A percentile compares a stretch with the other conserved stretches of the same genome.
These are phyloP conservation scores for Adansonia madagascariensis DNA, from an alignment of 441 rosid species.

Conservation along the genomic window DNA sequence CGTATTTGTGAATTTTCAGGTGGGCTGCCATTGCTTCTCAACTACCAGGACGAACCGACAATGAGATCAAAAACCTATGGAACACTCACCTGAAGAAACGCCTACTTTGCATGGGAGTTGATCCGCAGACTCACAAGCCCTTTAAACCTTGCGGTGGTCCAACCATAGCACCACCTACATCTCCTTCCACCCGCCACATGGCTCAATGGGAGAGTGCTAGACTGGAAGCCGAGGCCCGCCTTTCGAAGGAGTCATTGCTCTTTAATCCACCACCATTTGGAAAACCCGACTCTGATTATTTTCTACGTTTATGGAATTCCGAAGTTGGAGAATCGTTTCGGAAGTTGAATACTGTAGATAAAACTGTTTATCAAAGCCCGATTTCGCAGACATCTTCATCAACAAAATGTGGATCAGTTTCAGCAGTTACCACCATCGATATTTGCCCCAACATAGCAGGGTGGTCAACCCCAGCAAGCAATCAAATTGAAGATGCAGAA, in stretches of 20 bases:
- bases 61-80: slow-evolving; percentile 78
- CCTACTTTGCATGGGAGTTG: slow-evolving; percentile 61
- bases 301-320: slow-evolving; percentile 66
- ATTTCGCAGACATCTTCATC: slow-evolving; percentile 44
- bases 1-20: slow-evolving; percentile 34
- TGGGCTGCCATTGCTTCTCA: slow-evolving; percentile 78
- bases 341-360: slow-evolving; percentile 33
- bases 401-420: slow-evolving; percentile 51
- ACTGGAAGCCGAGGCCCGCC: slow-evolving; percentile 73
- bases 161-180: slow-evolving; percentile 42
- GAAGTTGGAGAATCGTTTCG: slow-evolving; percentile 72
- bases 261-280: slow-evolving; percentile 33
- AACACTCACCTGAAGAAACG: slow-evolving; percentile 75
- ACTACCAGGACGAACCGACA: slow-evolving; percentile 72
- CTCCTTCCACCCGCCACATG: slow-evolving; percentile 68
- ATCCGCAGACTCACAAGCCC: slow-evolving; percentile 82
- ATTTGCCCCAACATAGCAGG: slow-evolving; percentile 35
- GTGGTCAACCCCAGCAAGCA: slow-evolving; percentile 34
- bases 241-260: slow-evolving; percentile 53
- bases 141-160: slow-evolving; percentile 38
- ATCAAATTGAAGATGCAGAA: slow-evolving; percentile 43
- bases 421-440: slow-evolving; percentile 41
- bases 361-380: slow-evolving; percentile 36
- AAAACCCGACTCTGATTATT: slow-evolving; percentile 49
- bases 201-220: slow-evolving; percentile 78